phyloP scores from a whole-genome alignment of 345 rosid species.

The Sisymbrium irio region DNA sequence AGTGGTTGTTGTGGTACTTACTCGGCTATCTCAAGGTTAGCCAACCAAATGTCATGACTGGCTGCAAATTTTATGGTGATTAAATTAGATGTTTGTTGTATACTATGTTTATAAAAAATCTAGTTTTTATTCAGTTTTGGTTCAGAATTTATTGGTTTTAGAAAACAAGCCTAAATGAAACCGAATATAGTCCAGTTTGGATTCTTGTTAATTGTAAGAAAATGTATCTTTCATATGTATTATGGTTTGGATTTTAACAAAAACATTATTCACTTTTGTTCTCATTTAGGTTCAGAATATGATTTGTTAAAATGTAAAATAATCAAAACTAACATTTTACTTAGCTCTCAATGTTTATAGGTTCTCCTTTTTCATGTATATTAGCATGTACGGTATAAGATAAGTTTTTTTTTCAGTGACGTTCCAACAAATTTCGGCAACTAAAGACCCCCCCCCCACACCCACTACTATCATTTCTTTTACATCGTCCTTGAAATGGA shows the following conservation, averaged over 20 bases:
- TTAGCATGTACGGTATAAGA: no score
- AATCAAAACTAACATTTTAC: no score
- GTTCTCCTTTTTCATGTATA: no score
- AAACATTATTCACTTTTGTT: neutral
- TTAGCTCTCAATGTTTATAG: no score
- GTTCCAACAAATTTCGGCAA: no score
- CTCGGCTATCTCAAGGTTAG: constrained; percentile 56
- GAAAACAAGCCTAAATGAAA: neutral
- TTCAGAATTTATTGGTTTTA: neutral
- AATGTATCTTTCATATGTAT: neutral
- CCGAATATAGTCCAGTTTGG: neutral
- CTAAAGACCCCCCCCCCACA: no score
- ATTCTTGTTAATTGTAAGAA: neutral
- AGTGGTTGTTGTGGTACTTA: constrained; percentile 64
- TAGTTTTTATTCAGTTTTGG: neutral
- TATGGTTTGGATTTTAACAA: neutral
- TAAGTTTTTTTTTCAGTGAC: no score
- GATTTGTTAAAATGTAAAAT: no score
- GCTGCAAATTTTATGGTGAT: neutral
- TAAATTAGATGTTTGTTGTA: constrained; percentile 1
- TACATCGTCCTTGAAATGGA: neutral
- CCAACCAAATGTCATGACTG: constrained; percentile 32
- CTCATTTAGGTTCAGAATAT: neutral
- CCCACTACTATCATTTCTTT: no score
- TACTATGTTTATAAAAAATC: neutral